Base-by-base conservation (phyloP, 2,329 filamentous ascomycete genomes). In the Ampelomyces quisqualis region DNA sequence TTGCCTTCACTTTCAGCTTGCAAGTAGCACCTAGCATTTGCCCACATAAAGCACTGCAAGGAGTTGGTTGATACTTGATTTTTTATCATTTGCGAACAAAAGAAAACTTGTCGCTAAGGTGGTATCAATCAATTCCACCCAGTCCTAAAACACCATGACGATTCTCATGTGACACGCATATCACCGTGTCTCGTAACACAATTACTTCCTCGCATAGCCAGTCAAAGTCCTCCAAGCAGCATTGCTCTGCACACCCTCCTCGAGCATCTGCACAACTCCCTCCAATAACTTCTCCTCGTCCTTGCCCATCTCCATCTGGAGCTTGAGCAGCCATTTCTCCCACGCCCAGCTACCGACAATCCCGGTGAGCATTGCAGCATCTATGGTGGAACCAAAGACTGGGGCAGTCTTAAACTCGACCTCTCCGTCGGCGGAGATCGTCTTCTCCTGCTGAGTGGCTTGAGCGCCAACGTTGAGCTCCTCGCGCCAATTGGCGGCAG, bases 271-370 rank as follows among this genome's bases (percentile, higher is more conserved):
- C 14, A 77, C 74, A 13, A 82, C 73, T 18, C 77, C 78, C 43
- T 80, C 76, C 35, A 82, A 58, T 38, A 79, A 65, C 43, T 69
- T 73, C 32, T 70, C 67, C 42, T 76, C 73, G 22, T 75, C 74
- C 62, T 88, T 84, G 18, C 87, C 86, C 62, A 88, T 93, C 74
- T 96, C 90, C 71, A 85, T 80, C 72, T 93, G 87, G 58, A 91
- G 79, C 61, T 89, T 88, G 53, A 96, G 73, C 67, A 97, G 79
- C 93, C 93, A 98, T 66, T 88, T 86, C 77, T 98, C 93, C 91
- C 90, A 98, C 65, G 84, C 84, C 84, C 90, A 93, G 18, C 86
- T 84, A 4, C 89, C 93, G 1, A 91, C 81, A 27, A 97, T 72
- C 14, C 90, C 90, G 9, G 87, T 86, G 51, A 95, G 75, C 55